Evolutionary conservation across 2,329 filamentous ascomycete genomes (phyloP).

Genomic region (Sclerotinia subarctica): DNA sequence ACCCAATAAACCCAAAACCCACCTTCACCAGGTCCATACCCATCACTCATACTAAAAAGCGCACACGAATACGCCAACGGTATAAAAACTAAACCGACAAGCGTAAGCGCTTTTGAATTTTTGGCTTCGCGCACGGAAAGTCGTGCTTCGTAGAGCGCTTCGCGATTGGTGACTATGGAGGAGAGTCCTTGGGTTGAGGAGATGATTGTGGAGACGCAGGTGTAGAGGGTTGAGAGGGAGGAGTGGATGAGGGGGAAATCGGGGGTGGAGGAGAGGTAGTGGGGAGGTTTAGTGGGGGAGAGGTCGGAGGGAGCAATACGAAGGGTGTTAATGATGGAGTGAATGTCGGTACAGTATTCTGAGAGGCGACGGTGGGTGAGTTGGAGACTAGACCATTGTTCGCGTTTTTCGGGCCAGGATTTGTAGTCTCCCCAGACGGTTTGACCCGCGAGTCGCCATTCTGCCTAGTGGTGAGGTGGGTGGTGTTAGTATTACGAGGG

Average conservation of each 20-base stretch:
- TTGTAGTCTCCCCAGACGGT: not conserved
- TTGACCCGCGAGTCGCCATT: not conserved
- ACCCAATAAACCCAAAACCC: constrained; percentile 11
- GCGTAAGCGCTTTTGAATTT: not conserved
- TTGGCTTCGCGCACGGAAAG: not conserved
- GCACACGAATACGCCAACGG: constrained; percentile 1
- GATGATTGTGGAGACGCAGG: not conserved
- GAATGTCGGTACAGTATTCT: not conserved
- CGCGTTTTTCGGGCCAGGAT: not conserved
- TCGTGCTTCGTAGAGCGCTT: not conserved
- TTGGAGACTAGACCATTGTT: constrained; percentile 7
- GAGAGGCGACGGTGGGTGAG: not conserved
- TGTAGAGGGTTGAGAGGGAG: not conserved
- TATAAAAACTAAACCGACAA: constrained; percentile 6
- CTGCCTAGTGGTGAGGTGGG: not conserved
- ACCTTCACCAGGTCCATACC: not conserved
- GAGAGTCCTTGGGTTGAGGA: constrained; percentile 3
- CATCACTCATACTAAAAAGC: constrained; percentile 16
- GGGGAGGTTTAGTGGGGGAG: not conserved
- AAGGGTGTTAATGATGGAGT: constrained; percentile 6
- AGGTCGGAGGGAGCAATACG: not conserved
- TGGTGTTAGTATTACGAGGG: no score
- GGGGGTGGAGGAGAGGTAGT: not conserved
- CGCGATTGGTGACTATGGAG: constrained; percentile 2
- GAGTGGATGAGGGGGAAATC: not conserved